Evolutionary conservation across 768 basidiomycete species (phyloP), one percentile per base, ranked within the genome.

Genomic region (Amanita polypyramis): DNA sequence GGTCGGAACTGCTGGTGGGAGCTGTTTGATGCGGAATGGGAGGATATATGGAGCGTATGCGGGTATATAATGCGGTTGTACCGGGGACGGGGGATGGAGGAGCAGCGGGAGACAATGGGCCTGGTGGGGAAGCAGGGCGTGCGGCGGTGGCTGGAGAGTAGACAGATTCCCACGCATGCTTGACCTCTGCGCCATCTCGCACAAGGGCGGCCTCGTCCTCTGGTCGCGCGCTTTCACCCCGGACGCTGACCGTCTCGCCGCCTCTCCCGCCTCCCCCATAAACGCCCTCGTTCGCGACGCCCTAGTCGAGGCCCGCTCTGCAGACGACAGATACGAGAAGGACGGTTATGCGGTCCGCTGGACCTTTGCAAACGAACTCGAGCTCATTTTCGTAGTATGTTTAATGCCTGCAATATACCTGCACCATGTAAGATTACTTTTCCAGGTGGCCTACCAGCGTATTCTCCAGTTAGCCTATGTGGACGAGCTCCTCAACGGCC

Each of bases 141-240:
- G 14, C 74, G 91, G 50, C 73, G 70, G 56, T 94, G 92, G 92
- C 59, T 95, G 10, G 89, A 91, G 43, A 77, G 80, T 51, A 19
- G 30, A 20, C 30, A 40, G 29, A 41, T 47, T 41, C 44, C 36
- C 50, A 41, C 43, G 41, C 17, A 96, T 96, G 92, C 79, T 96
- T 50, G 94, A 97, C 67, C 88, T 93, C 65, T 90, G 92, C 63
- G 93, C 91, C 23, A 95, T 97, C 58, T 90, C 90, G 7, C 91
- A 93, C 65, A 89, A 89, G 76, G 91, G 92, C 51, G 95, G 95
- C 29, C 70, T 96, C 47, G 85, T 98, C 30, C 75, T 98, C 29
- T 98, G 93, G 93, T 91, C 90, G 20, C 79, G 84, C 42, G 93
- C 94, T 2, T 97, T 95, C 67, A 95, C 93, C 0, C 93, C 94